Base-by-base conservation (phyloP, 164 flowering plant species). In the Nymphaea colorata region DNA sequence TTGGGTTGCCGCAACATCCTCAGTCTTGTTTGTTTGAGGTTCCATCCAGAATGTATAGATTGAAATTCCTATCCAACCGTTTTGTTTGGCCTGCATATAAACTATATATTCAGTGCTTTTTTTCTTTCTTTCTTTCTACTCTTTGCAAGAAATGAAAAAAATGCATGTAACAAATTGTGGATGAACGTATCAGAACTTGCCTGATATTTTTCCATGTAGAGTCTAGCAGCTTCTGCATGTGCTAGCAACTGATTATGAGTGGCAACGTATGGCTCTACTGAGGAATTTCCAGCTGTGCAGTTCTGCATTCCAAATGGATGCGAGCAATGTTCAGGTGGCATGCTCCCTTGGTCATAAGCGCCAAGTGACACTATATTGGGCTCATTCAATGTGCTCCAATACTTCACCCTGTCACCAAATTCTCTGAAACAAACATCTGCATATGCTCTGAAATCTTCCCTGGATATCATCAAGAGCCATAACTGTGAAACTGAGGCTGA, bases 141-240 rank as follows among this genome's bases (percentile, higher is more conserved):
- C 36, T 25, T 25, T 45, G 53, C 53, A 5, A 45, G 53, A 5
- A 5, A 5, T 10, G 10, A 10, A 45, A 45, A 45, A 45, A 45
- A 5, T 45, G 0, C 53, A 25, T 25, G 10, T 45, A 0, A 5
- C 5, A 45, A 45, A 45, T 10, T 45, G 53, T 10, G 10, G 53
- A 45, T 45, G 53, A 10, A 5, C 5, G 53, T 45, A 10, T 45
- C 36, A 45, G 53, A 45, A 45, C 53, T 61, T 72, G 67, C 74
- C 74, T 72, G 74, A 53, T 72, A 72, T 63, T 67, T 72, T 16
- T 67, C 64, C 62, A 63, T 67, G 59, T 72, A 72, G 8, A 72
- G 25, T 3, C 63, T 47, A 44, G 64, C 70, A 41, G 70, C 74
- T 25, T 66, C 70, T 18, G 70, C 74, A 63, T 72, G 74, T 17